Base-by-base conservation (phyloP, 2,329 filamentous ascomycete species). In the Nigrospora osmanthi region DNA sequence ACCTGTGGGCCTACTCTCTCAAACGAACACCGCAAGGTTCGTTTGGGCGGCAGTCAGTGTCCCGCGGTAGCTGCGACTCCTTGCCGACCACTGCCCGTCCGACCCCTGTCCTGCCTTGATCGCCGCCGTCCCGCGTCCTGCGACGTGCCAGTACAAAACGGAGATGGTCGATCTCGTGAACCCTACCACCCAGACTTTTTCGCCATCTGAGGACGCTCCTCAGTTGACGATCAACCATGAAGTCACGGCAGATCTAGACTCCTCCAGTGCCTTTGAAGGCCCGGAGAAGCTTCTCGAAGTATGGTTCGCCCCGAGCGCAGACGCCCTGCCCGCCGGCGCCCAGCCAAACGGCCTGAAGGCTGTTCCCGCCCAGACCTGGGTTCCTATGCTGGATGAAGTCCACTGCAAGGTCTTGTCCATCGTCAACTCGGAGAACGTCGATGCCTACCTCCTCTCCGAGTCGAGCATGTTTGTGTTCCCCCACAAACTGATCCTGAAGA, bases 381-480 rank as follows among this genome's bases (percentile, higher is more conserved):
- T 94, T 66, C 83, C 83, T 47, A 96, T 98, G 93, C 80, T 98
- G 48, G 93, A 98, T 63, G 78, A 96, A 61, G 93, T 98, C 69
- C 95, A 96, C 65, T 98, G 93, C 82, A 93, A 98, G 72, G 89
- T 98, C 45, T 76, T 98, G 45, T 98, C 93, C 4, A 85, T 95
- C 50, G 80, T 98, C 52, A 84, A 91, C 62, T 95, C 91, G 19
- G 89, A 95, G 52, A 84, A 91, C 61, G 86, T 97, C 57, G 93
- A 98, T 62, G 91, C 93, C 53, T 98, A 98, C 63, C 81, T 98
- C 7, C 77, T 98, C 45, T 98, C 93, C 51, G 93, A 98, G 71
- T 97, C 93, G 35, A 97, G 93, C 85, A 95, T 98, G 90, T 98
- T 98, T 64, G 89, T 98, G 57, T 98, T 95, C 67, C 89, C 90